Evolutionary conservation across 768 basidiomycete genomes (phyloP), one percentile per base, ranked within the genome.

Genomic region (Auricularia cornea): DNA sequence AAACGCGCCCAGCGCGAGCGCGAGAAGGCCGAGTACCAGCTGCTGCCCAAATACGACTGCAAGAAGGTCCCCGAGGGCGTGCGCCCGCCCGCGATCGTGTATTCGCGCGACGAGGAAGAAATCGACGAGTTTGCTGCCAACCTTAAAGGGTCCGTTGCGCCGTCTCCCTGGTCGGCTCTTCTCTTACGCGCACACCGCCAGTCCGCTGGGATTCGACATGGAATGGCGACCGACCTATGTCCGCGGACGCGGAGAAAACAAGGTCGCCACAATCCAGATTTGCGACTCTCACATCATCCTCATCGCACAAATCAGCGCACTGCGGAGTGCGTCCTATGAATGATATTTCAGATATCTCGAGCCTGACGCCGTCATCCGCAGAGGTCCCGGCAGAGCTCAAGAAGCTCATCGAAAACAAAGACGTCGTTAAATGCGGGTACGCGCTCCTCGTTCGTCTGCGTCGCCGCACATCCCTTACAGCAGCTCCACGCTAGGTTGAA

Each of bases 151-250:
- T 78, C 59, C 67, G 76, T 40, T 16, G 11, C 26, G 18, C 14
- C 28, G 31, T n/a, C 3, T 23, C 2, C 8, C 30, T 29, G 3
- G 11, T 5, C 8, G 12, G 51, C 31, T 23, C 16, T n/a, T 20
- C 33, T 51, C 57, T n/a, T 28, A 12, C 28, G 18, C 48, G 8
- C 33, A 28, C 51, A n/a, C n/a, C n/a, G n/a, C n/a, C n/a, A 82
- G 81, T 2, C 77, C 82, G 10, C 52, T 83, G 11, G 82, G 83
- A 6, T 80, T 83, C 31, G 82, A 83, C 69, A 72, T 83, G 48
- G 82, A 83, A 67, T 83, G 82, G 82, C 70, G 73, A 18, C 74
- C 80, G 23, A 67, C 68, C 54, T 75, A 72, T 60, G 66, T 70
- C n/a, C 70, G 69, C 3, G 69, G 72, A 33, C 70, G 72, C 6